Percentiles rank a stretch among this genome's conserved stretches.
Evolutionary conservation across 108 stramenopile genomes (phyloP).

Genomic region (Discostella pseudostelligera): DNA sequence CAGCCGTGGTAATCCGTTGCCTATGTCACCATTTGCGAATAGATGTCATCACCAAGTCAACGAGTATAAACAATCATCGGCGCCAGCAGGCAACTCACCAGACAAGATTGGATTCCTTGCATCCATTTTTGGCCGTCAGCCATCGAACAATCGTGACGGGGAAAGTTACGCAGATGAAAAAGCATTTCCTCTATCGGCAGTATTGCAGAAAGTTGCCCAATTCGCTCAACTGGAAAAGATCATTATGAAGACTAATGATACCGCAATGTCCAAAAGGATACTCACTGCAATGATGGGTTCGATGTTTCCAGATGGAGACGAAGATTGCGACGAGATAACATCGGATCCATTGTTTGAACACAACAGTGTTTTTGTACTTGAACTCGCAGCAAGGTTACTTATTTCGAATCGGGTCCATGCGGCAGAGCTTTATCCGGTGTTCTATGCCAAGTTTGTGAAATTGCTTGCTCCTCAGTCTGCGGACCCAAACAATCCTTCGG

Average conservation of each 20-base stretch:
- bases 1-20: constrained; percentile 73
- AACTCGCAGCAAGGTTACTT: constrained; percentile 66
- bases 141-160: constrained; percentile 7
- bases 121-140: constrained; percentile 40
- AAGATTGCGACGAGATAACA: constrained; percentile 7
- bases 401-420: constrained; percentile 66
- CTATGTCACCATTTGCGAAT: constrained; percentile 61
- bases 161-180: constrained; percentile 10
- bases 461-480: constrained; percentile 28
- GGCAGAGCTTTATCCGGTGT: constrained; percentile 58
- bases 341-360: constrained; percentile 65
- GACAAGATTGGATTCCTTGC: constrained; percentile 47
- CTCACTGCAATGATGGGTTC: constrained; percentile 52
- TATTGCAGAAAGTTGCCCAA: constrained; percentile 50
- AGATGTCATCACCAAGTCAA: constrained; percentile 54
- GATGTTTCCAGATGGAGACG: constrained; percentile 51
- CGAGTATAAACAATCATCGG: constrained; percentile 49
- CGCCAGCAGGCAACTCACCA: constrained; percentile 22
- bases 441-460: constrained; percentile 61
- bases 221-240: constrained; percentile 64
- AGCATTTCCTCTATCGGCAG: constrained; percentile 42
- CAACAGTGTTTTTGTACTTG: constrained; percentile 70
- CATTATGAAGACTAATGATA: constrained; percentile 51
- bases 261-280: constrained; percentile 50
- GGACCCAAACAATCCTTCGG: constrained; percentile 10